Evolutionary conservation across 2,329 filamentous ascomycete species (phyloP).

Genomic region (Acrocalymma vagum): DNA sequence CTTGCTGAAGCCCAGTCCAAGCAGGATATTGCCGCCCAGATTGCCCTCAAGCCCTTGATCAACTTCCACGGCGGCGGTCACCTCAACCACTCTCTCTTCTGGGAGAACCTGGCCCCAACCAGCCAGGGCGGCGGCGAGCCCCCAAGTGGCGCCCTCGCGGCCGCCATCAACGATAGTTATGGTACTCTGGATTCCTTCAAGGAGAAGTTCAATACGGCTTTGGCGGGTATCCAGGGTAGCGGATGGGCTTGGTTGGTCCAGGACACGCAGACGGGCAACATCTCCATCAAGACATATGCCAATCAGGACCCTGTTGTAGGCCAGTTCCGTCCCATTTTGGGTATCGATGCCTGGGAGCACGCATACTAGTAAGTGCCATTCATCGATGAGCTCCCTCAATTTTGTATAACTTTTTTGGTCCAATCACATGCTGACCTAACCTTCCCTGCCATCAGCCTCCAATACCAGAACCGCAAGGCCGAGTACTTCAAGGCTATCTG

Average conservation of each 20-base stretch:
- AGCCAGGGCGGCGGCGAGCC: constrained; percentile 72
- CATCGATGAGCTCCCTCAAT: background rate
- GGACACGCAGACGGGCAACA: constrained; percentile 66
- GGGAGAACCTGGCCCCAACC: constrained; percentile 74
- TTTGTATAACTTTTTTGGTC: background rate
- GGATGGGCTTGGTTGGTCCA: constrained; percentile 72
- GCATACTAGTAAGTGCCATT: constrained; percentile 77
- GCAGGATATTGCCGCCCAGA: constrained; percentile 62
- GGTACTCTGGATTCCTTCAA: constrained; percentile 68
- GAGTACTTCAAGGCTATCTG: constrained; percentile 95
- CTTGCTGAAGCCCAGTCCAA: constrained; percentile 65
- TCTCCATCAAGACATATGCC: constrained; percentile 74
- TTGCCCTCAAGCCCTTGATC: constrained; percentile 65
- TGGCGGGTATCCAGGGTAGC: constrained; percentile 71
- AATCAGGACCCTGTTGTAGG: constrained; percentile 92
- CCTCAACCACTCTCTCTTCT: constrained; percentile 74
- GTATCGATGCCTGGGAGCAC: constrained; percentile 96
- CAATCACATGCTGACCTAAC: constrained; percentile 1
- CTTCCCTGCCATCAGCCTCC: constrained; percentile 62
- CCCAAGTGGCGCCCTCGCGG: constrained; percentile 64
- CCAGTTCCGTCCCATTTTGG: constrained; percentile 81
- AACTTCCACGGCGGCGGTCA: constrained; percentile 75
- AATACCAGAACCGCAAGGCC: constrained; percentile 96
- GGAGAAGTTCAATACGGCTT: constrained; percentile 69
- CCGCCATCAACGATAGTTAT: constrained; percentile 67